Conservation (phyloP, 192 early-diverging fungal species). For the Mortierella claussenii region DNA sequence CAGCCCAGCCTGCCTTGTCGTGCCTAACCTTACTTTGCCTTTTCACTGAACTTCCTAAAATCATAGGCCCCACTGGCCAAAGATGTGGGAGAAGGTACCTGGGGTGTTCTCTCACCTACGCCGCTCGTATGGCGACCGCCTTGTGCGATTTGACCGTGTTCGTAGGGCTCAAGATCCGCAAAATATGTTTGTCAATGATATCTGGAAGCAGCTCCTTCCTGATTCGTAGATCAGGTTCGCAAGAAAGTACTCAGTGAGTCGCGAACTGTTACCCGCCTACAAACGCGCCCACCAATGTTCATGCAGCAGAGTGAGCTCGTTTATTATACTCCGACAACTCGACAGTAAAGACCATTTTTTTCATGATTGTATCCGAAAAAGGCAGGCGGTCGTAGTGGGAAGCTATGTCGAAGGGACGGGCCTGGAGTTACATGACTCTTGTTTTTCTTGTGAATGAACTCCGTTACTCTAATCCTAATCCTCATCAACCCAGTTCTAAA, state of each 20-base stretch:
- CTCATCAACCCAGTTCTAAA: conserved; percentile 26
- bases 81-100: conserved; percentile 34
- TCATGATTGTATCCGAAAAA: not conserved
- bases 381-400: too few relatives aligned
- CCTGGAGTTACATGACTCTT: not conserved
- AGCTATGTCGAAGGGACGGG: not conserved
- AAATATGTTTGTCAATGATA: conserved; percentile 48
- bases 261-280: too few relatives aligned
- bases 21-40: not conserved
- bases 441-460: not conserved
- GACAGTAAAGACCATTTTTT: not conserved
- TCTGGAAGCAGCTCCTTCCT: conserved; percentile 20
- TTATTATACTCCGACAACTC: too few relatives aligned
- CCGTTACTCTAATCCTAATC: not conserved
- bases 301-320: too few relatives aligned
- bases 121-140: conserved; percentile 11
- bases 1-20: not conserved
- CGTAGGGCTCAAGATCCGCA: conserved; percentile 48
- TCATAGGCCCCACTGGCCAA: conserved; percentile 47
- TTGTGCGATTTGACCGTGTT: conserved; percentile 30
- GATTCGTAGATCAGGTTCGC: conserved; percentile 9
- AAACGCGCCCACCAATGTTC: too few relatives aligned
- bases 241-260: too few relatives aligned
- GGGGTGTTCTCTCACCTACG: conserved; percentile 9
- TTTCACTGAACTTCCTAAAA: not conserved